phyloP scores from a whole-genome alignment of 345 rosid species.

The Trapa incisa region DNA sequence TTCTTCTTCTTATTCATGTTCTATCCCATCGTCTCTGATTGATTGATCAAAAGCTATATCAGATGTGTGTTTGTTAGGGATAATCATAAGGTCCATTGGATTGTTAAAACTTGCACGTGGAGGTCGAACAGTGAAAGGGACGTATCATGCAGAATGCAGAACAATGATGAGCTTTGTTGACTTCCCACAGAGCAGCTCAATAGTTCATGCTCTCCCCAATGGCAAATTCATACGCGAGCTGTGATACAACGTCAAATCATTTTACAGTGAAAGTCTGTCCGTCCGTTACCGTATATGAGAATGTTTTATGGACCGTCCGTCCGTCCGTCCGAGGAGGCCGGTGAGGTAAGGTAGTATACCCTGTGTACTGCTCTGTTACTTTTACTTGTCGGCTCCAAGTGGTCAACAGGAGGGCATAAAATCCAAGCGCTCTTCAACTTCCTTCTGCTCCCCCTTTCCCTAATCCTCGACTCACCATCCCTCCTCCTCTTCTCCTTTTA shows the following conservation, averaged over 20 bases:
- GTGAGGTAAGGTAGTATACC: too few species aligned
- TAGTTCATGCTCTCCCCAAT: too few species aligned
- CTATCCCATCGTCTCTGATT: neutral
- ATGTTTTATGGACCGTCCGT: too few species aligned
- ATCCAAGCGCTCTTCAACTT: neutral
- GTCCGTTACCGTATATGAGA: too few species aligned
- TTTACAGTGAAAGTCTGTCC: too few species aligned
- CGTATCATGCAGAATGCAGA: neutral
- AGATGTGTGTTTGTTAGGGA: neutral
- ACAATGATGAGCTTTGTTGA: neutral
- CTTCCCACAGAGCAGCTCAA: neutral
- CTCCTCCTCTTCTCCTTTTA: neutral
- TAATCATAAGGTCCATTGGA: neutral
- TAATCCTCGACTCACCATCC: neutral
- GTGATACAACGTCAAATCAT: too few species aligned
- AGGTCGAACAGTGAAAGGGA: neutral
- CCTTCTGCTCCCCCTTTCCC: neutral
- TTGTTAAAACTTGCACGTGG: neutral
- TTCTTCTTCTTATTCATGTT: neutral
- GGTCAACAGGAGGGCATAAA: conserved; percentile 1
- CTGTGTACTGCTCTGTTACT: too few species aligned
- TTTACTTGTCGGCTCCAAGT: too few species aligned
- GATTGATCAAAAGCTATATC: neutral
- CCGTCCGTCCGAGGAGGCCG: too few species aligned
- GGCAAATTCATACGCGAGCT: too few species aligned